phyloP scores from a whole-genome alignment of 495 filamentous ascomycete genomes.

The Podospora appendiculata region DNA sequence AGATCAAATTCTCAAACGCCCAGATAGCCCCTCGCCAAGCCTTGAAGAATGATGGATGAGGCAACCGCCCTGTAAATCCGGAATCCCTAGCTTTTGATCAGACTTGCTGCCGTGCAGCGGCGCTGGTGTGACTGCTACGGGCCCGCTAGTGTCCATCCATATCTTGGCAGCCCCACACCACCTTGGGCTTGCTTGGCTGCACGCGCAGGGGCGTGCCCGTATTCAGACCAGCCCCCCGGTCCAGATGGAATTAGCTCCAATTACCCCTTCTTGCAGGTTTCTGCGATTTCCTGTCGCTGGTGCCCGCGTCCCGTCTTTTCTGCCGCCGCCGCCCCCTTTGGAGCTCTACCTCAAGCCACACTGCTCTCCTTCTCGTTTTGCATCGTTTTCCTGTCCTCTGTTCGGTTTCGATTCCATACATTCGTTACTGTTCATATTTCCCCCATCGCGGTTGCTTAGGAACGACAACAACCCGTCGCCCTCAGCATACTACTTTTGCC shows the following conservation, averaged over 20 bases:
- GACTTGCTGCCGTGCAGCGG: no score
- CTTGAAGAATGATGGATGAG: slow-evolving; percentile 6
- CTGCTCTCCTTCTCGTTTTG: slow-evolving; percentile 19
- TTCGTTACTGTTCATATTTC: slow-evolving; percentile 26
- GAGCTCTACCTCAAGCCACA: slow-evolving; percentile 20
- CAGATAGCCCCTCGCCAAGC: slow-evolving; percentile 12
- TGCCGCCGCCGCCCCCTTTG: slow-evolving; percentile 15
- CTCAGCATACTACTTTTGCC: background rate
- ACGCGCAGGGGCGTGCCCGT: slow-evolving; percentile 16
- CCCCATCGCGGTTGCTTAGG: background rate
- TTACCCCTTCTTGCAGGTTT: slow-evolving; percentile 21
- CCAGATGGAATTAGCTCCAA: slow-evolving; percentile 13
- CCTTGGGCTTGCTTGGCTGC: slow-evolving; percentile 1
- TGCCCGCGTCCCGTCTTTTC: slow-evolving; percentile 6
- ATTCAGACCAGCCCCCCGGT: slow-evolving; percentile 5
- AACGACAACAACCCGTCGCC: slow-evolving; percentile 6
- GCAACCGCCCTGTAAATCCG: slow-evolving; percentile 9
- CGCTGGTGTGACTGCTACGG: background rate
- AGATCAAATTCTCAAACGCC: background rate
- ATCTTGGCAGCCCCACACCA: slow-evolving; percentile 8
- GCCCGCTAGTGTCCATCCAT: slow-evolving; percentile 1
- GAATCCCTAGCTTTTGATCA: slow-evolving; percentile 1
- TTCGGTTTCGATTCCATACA: slow-evolving; percentile 23
- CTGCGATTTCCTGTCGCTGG: background rate
- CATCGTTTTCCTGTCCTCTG: slow-evolving; percentile 14